Percentiles rank a stretch among this genome's conserved stretches.
These are phyloP conservation scores for Calophaca sinica DNA, from an alignment of 306 rosid genomes.

Conservation along the genomic window DNA sequence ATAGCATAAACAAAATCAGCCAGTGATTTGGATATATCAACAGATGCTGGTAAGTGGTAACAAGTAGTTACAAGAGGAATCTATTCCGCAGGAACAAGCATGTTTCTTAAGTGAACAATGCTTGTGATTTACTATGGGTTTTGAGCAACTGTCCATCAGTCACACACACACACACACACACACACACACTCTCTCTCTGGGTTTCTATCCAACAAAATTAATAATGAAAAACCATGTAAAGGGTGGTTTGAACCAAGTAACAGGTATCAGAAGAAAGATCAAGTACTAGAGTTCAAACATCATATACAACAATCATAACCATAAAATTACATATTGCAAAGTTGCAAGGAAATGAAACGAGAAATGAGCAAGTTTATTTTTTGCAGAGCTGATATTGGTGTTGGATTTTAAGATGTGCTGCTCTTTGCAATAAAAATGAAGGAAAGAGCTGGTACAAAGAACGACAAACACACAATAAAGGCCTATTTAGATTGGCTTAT, in stretches of 20 bases:
- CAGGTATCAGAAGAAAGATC: not conserved
- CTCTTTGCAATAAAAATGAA: not conserved
- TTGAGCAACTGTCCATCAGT: too few species aligned
- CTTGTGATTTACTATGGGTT: not conserved
- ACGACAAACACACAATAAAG: too few species aligned
- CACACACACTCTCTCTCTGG: not conserved
- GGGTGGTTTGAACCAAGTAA: not conserved
- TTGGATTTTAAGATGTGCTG: not conserved
- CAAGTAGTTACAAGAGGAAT: not conserved
- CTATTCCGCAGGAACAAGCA: not conserved
- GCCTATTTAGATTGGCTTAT: too few species aligned
- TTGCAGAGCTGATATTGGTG: not conserved
- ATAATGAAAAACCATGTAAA: not conserved
- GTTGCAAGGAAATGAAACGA: too few species aligned
- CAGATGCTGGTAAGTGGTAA: not conserved
- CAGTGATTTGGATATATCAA: conserved; percentile 7
- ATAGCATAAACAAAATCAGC: conserved; percentile 10
- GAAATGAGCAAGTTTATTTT: too few species aligned
- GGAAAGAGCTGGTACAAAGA: too few species aligned
- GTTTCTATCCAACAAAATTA: not conserved
- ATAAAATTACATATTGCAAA: not conserved
- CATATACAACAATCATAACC: conserved; percentile 2
- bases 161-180: not conserved
- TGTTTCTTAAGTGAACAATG: not conserved
- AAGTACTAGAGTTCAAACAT: not conserved